These are phyloP conservation scores for Wickerhamomyces hampshirensis DNA, from an alignment of 805 yeast species.

Conservation along the genomic window DNA sequence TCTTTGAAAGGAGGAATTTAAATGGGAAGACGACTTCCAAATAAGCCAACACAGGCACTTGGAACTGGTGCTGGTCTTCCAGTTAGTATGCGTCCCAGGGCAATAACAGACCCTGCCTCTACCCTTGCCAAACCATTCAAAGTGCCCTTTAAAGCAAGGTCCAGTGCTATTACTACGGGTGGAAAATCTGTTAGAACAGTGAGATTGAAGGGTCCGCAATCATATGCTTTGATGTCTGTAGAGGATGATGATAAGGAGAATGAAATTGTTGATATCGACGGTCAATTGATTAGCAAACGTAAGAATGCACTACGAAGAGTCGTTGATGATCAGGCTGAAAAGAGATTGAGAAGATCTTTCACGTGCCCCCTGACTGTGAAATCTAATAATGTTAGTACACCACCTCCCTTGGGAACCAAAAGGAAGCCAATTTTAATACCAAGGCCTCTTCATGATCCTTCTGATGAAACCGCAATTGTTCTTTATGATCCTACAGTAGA, in stretches of 20 bases:
- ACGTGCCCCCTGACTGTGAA: constrained; percentile 52
- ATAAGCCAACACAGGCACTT: constrained; percentile 40
- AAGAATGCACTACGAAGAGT: constrained; percentile 59
- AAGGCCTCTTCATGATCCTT: constrained; percentile 91
- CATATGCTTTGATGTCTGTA: constrained; percentile 37
- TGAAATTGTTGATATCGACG: constrained; percentile 31
- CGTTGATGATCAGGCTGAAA: constrained; percentile 34
- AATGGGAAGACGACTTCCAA: constrained; percentile 37
- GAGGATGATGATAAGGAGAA: constrained; percentile 28
- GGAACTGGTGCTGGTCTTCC: constrained; percentile 72
- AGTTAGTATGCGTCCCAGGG: constrained; percentile 49
- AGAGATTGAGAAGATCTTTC: constrained; percentile 44
- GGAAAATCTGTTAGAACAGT: constrained; percentile 25
- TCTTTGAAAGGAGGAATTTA: too few species aligned
- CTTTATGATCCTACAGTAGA: constrained; percentile 94
- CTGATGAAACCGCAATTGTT: constrained; percentile 89
- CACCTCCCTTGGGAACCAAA: constrained; percentile 83
- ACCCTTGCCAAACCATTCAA: constrained; percentile 63
- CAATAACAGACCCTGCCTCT: constrained; percentile 45
- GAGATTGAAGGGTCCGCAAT: constrained; percentile 32
- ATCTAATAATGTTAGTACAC: constrained; percentile 34
- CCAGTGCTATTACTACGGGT: constrained; percentile 18
- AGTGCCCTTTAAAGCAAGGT: constrained; percentile 46
- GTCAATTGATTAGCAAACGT: constrained; percentile 27
- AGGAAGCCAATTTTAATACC: constrained; percentile 71